phyloP scores from a whole-genome alignment of 2,329 filamentous ascomycete genomes.

The Akanthomyces dipterigenus region DNA sequence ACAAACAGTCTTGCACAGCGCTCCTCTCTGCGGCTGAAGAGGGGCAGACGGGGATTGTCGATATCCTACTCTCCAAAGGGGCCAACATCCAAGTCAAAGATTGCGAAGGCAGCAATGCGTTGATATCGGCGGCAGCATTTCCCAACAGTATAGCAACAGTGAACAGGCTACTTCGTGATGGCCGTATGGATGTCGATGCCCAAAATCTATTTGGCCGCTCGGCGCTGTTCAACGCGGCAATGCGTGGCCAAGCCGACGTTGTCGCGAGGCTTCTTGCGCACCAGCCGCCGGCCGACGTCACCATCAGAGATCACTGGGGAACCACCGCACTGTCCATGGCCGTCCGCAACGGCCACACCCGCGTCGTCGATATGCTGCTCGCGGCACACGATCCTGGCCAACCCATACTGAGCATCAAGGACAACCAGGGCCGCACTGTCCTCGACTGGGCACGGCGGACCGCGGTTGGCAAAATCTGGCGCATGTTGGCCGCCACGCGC shows the following conservation, averaged over 20 bases:
- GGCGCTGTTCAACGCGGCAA: not conserved
- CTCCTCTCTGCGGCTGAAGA: not conserved
- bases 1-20: not conserved
- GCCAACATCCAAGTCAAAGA: not conserved
- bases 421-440: not conserved
- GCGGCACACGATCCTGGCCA: not conserved
- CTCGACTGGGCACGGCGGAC: not conserved
- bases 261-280: not conserved
- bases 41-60: not conserved
- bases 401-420: not conserved
- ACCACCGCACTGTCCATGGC: not conserved
- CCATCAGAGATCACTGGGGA: not conserved
- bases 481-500: not conserved
- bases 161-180: not conserved
- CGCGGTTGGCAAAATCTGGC: not conserved
- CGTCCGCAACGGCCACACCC: not conserved
- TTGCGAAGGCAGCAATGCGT: not conserved
- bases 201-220: not conserved
- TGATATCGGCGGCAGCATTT: not conserved
- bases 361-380: not conserved
- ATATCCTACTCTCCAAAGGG: not conserved
- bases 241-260: not conserved
- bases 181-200: not conserved
- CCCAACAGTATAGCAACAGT: not conserved
- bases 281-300: not conserved